These are phyloP conservation scores for Neopestalotiopsis sp. DNA, from an alignment of 2,329 filamentous ascomycete species.

Conservation along the genomic window DNA sequence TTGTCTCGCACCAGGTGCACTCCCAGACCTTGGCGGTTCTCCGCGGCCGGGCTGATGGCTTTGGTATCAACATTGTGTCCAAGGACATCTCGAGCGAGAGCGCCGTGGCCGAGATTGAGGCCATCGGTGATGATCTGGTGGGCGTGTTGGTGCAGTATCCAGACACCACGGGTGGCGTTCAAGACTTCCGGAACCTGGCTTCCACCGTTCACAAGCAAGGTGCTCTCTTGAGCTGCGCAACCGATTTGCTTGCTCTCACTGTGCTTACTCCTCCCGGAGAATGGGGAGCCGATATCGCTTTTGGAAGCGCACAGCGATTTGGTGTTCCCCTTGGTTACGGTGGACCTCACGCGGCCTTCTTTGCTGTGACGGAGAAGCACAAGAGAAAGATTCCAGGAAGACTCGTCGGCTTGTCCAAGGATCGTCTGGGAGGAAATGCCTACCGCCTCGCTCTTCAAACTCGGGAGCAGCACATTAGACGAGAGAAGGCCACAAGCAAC, in stretches of 20 bases:
- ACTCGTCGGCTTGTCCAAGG: constrained; percentile 89
- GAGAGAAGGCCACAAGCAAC: constrained; percentile 97
- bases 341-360: constrained; percentile 96
- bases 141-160: constrained; percentile 96
- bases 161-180: constrained; percentile 81
- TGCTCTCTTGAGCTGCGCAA: constrained; percentile 84
- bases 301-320: constrained; percentile 89
- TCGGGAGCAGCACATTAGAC: constrained; percentile 91
- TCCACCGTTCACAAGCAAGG: constrained; percentile 78
- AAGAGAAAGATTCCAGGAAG: constrained; percentile 95
- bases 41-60: constrained; percentile 85
- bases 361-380: constrained; percentile 86
- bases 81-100: constrained; percentile 73
- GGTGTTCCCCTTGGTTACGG: constrained; percentile 92
- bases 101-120: constrained; percentile 67
- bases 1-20: constrained; percentile 83
- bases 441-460: constrained; percentile 88
- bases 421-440: constrained; percentile 80
- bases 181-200: constrained; percentile 75
- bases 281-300: constrained; percentile 93
- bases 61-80: constrained; percentile 79
- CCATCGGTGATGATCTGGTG: constrained; percentile 79
- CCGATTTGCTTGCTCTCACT: constrained; percentile 86
- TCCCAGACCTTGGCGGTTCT: constrained; percentile 87
- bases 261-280: constrained; percentile 88